Base-by-base conservation (phyloP, 768 basidiomycete genomes). In the Tricholoma furcatifolium region DNA sequence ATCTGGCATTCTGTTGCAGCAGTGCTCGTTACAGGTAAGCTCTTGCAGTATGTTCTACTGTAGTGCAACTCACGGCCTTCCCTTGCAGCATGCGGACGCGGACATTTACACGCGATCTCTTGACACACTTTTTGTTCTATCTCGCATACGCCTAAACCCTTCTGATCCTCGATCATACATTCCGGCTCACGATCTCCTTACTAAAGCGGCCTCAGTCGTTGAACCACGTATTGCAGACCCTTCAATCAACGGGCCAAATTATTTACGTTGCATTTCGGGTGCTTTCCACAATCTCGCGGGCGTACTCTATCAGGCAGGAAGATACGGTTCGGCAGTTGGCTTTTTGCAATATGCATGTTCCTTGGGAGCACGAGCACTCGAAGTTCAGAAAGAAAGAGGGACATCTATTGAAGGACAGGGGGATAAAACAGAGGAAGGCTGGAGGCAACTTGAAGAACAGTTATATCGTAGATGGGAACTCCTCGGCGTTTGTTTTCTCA, bases 391-490 rank as follows among this genome's bases (percentile, higher is more conserved):
- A 44, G 53, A 39, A 43, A 30, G 35, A 30, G 47, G 34, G 18
- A 45, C 41, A 14, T 27, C 42, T 6, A 32, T 14, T 14, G 45
- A 27, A 4, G 42, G 20, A 2, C 55, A 31, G 49, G 52, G 46
- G 36, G 54, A 48, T 11, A 66, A 63, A 21, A 65, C 62, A 10
- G 62, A 49, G 27, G 63, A 75, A 56, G 55, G 81, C 73, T 88
- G 86, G 84, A 70, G 51, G 40, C 78, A 81, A 56, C 71, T 91
- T 1, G 78, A 82, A 52, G 82, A 84, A 30, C 84, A 87, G 55
- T 59, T 93, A 23, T 80, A 78, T 57, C 76, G 85, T 18, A 72
- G 93, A 42, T 95, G 86, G 80, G 92, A 97, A 69, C 66, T 96
- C 27, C 71, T 95, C 21, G 93, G 81, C 0, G 82, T 87, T 4